Percentiles rank a stretch among this genome's conserved stretches.
Evolutionary conservation across 1,139 yeast species (phyloP).

Genomic region (Blastobotrys capitulatus): DNA sequence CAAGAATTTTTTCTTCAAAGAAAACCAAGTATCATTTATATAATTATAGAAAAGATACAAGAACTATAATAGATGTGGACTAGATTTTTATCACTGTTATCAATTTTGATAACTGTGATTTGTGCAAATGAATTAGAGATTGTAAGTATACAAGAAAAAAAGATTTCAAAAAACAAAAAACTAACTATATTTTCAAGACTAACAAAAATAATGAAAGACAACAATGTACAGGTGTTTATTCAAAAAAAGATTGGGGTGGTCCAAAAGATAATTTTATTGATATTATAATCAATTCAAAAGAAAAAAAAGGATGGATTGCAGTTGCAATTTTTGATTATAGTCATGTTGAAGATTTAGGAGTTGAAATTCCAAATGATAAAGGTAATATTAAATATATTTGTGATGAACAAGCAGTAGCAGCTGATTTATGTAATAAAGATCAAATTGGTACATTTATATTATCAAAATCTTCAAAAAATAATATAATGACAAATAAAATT

Average conservation of each 20-base stretch:
- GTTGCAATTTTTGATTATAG: constrained; percentile 78
- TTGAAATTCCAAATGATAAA: constrained; percentile 32
- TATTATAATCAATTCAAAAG: constrained; percentile 43
- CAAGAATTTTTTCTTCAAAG: no score
- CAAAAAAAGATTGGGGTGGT: constrained; percentile 87
- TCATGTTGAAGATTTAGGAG: constrained; percentile 69
- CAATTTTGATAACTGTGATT: no score
- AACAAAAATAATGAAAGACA: constrained; percentile 40
- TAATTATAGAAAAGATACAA: no score
- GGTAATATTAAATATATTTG: constrained; percentile 55
- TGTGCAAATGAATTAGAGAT: constrained; percentile 11
- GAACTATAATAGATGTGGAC: no score
- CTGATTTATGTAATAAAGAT: constrained; percentile 50
- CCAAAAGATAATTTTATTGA: constrained; percentile 36
- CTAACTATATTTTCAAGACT: constrained; percentile 1
- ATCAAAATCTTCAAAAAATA: constrained; percentile 34
- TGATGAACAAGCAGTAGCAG: constrained; percentile 58
- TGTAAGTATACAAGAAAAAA: neutral
- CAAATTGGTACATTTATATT: constrained; percentile 61
- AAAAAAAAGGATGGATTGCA: constrained; percentile 43
- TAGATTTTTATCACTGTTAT: no score
- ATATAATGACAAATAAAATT: constrained; percentile 49
- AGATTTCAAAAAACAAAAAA: neutral
- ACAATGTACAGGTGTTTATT: constrained; percentile 85
- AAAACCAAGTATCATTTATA: no score